Evolutionary conservation across 2,329 filamentous ascomycete genomes (phyloP).

Genomic region (Chaetoscypha palmicola): DNA sequence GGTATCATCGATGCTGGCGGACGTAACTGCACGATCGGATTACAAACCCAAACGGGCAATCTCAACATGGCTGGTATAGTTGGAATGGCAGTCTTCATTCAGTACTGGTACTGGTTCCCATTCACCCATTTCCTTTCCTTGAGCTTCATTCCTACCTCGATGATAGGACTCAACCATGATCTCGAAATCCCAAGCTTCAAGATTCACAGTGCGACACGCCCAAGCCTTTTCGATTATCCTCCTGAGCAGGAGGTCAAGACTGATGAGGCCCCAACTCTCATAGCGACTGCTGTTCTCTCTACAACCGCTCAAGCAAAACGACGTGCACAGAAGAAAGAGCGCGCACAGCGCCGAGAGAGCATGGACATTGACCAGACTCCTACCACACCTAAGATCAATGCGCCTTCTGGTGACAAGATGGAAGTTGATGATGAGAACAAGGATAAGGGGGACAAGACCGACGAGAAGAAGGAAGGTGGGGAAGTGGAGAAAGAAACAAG

Average conservation of each 20-base stretch:
- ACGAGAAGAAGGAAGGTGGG: conserved; percentile 56
- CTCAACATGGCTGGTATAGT: conserved; percentile 98
- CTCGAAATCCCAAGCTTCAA: conserved; percentile 91
- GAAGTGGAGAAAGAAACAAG: conserved; percentile 52
- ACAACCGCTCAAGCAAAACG: conserved; percentile 97
- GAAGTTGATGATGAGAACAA: conserved; percentile 62
- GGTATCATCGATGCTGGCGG: conserved; percentile 98
- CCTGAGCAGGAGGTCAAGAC: conserved; percentile 93
- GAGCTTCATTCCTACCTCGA: conserved; percentile 91
- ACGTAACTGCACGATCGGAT: conserved; percentile 94
- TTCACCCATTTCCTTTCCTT: conserved; percentile 95
- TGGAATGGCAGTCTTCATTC: conserved; percentile 95
- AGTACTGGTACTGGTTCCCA: conserved; percentile 99
- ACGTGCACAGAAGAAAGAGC: conserved; percentile 88
- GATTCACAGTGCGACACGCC: conserved; percentile 89
- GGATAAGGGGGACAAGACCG: conserved; percentile 41
- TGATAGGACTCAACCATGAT: conserved; percentile 91
- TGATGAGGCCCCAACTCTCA: conserved; percentile 86
- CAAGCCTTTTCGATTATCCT: conserved; percentile 95
- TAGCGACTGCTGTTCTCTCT: conserved; percentile 91
- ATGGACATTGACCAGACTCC: conserved; percentile 88
- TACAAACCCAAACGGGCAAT: conserved; percentile 96
- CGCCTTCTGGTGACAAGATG: conserved; percentile 71
- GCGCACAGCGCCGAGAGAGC: conserved; percentile 79
- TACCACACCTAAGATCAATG: conserved; percentile 57